Percentiles rank a stretch among this genome's conserved stretches.
Evolutionary conservation across 306 rosid genomes (phyloP).

Genomic region (Corylus americana): DNA sequence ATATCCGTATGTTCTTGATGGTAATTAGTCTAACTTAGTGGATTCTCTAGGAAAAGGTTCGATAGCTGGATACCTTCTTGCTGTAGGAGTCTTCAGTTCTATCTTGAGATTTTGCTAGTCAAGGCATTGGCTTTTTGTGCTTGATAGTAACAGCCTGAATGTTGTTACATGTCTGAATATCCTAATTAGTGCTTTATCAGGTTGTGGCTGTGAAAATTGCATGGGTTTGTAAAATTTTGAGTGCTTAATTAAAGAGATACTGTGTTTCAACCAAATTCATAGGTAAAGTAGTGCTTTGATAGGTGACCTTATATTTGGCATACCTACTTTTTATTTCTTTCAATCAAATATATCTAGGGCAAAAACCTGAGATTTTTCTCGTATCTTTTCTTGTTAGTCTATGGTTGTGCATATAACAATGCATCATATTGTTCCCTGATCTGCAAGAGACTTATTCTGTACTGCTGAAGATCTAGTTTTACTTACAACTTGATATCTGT

Average conservation of each 20-base stretch:
- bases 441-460: background rate
- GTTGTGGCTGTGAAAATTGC: background rate
- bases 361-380: background rate
- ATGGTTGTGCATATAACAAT: background rate
- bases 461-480: constrained; percentile 19
- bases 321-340: background rate
- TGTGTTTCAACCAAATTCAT: background rate
- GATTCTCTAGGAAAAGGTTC: background rate
- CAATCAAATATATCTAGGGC: background rate
- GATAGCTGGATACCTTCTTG: background rate
- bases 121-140: background rate
- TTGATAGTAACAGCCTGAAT: background rate
- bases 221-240: background rate
- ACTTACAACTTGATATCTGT: background rate
- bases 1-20: background rate
- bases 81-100: background rate
- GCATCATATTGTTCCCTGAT: background rate
- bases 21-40: background rate
- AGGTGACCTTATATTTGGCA: background rate
- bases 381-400: background rate
- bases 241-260: background rate
- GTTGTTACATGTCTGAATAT: background rate
- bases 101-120: background rate
- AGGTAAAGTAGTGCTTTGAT: background rate
- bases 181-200: background rate